Percentiles rank a stretch among this genome's conserved stretches.
Evolutionary conservation across 352 stramenopile genomes (phyloP).

Genomic region (Pythium scleroteichum): DNA sequence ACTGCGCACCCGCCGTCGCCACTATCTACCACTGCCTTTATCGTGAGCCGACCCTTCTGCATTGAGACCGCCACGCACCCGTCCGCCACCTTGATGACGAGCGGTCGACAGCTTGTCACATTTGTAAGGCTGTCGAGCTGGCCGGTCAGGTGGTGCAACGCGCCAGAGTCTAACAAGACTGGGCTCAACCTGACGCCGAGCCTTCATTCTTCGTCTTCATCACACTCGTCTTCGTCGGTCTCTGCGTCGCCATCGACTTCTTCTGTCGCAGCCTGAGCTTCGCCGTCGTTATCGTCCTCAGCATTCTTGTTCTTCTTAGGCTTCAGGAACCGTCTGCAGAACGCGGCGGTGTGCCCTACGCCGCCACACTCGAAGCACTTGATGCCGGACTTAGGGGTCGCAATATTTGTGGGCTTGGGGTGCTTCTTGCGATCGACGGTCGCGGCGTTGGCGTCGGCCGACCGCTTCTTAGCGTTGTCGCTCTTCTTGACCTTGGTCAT

Average conservation of each 20-base stretch:
- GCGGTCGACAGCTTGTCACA: neutral
- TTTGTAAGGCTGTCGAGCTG: constrained; percentile 1
- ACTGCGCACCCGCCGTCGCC: neutral
- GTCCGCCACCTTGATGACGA: constrained; percentile 9
- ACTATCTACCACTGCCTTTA: constrained; percentile 9
- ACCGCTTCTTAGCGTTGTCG: too few species aligned
- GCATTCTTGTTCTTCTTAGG: neutral
- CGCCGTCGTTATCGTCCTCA: neutral
- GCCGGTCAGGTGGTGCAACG: constrained; percentile 18
- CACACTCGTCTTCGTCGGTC: neutral
- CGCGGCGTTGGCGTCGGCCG: neutral
- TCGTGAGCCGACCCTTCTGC: neutral
- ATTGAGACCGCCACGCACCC: constrained; percentile 2
- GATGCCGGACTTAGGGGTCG: neutral
- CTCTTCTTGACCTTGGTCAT: too few species aligned
- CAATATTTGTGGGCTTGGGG: neutral
- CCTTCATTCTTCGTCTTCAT: too few species aligned
- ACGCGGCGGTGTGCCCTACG: neutral
- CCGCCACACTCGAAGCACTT: neutral
- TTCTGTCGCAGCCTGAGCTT: neutral
- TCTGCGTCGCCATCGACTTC: neutral
- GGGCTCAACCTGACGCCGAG: neutral
- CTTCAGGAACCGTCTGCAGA: neutral
- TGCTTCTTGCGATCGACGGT: constrained; percentile 2
- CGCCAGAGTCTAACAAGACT: constrained; percentile 9